phyloP scores from a whole-genome alignment of 192 early-diverging fungal species.

The Backusella westeae region DNA sequence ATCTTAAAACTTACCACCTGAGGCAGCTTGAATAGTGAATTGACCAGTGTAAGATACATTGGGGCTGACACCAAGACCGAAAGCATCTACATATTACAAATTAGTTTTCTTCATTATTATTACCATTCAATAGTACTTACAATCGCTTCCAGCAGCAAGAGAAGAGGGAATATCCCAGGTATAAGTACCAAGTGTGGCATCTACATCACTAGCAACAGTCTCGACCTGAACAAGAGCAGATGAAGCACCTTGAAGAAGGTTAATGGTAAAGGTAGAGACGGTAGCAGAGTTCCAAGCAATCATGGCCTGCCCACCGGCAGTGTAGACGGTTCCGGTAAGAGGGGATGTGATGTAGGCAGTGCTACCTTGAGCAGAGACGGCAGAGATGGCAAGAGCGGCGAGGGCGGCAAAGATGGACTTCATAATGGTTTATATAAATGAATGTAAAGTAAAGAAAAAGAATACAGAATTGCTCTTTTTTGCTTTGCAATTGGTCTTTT shows the following conservation, averaged over 20 bases:
- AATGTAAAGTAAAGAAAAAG: constrained; percentile 3
- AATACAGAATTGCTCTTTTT: background rate
- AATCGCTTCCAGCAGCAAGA: constrained; percentile 26
- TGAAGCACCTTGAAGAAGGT: constrained; percentile 24
- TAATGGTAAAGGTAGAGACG: constrained; percentile 24
- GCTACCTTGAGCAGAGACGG: constrained; percentile 23
- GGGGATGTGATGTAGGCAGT: constrained; percentile 28
- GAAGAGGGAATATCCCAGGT: constrained; percentile 35
- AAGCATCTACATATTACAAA: constrained; percentile 11
- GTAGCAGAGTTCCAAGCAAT: constrained; percentile 27
- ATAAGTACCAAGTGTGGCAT: constrained; percentile 17
- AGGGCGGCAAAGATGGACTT: constrained; percentile 16
- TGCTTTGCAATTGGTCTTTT: background rate
- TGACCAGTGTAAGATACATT: constrained; percentile 34
- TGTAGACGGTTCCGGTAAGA: constrained; percentile 26
- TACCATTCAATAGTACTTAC: background rate
- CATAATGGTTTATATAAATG: constrained; percentile 14
- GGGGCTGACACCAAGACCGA: constrained; percentile 31
- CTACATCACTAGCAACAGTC: constrained; percentile 27
- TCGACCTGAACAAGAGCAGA: constrained; percentile 26
- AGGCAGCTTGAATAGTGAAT: constrained; percentile 26
- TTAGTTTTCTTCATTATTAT: background rate
- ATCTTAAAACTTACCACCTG: constrained; percentile 11
- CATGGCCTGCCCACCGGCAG: constrained; percentile 23
- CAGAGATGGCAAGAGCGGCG: constrained; percentile 11